Percentiles rank a stretch among this genome's conserved stretches.
Evolutionary conservation across 1,284 basidiomycete genomes (phyloP).

Genomic region (Fomes fomentarius): DNA sequence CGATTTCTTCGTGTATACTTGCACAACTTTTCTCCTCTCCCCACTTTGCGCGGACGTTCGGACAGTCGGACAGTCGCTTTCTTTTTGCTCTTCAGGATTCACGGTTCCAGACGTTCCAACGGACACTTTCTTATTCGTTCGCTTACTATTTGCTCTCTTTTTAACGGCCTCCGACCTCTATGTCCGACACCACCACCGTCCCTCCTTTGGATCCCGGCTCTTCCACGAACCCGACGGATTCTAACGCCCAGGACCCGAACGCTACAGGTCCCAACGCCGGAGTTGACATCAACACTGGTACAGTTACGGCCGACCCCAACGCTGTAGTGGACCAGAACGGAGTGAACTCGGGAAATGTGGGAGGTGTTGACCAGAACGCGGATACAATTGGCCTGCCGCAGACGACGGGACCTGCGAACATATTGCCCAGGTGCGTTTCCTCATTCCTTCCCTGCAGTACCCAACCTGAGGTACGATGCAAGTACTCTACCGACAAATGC

Average conservation of each 20-base stretch:
- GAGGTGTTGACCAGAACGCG: neutral
- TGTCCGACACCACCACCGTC: slow-evolving; percentile 16
- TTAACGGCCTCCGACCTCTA: slow-evolving; percentile 6
- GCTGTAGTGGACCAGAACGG: neutral
- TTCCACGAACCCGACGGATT: slow-evolving; percentile 1
- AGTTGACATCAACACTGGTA: too few species aligned
- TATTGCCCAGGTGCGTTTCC: neutral
- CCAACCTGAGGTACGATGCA: too few species aligned
- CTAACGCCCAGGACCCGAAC: neutral
- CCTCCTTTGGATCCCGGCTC: slow-evolving; percentile 11
- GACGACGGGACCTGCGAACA: neutral
- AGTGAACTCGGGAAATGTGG: neutral
- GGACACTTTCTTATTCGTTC: slow-evolving; percentile 5
- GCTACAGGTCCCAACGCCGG: slow-evolving; percentile 5
- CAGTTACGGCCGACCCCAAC: slow-evolving; percentile 3
- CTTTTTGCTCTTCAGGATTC: neutral
- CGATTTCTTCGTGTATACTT: neutral
- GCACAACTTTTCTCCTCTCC: neutral
- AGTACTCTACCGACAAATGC: too few species aligned
- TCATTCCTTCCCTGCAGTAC: too few species aligned
- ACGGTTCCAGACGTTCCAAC: slow-evolving; percentile 6
- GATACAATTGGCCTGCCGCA: neutral
- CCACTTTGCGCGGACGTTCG: neutral
- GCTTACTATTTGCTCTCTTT: neutral
- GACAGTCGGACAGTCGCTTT: slow-evolving; percentile 4